phyloP scores from a whole-genome alignment of 1,139 yeast species.

The Zhuliangozyma blackwelliae region DNA sequence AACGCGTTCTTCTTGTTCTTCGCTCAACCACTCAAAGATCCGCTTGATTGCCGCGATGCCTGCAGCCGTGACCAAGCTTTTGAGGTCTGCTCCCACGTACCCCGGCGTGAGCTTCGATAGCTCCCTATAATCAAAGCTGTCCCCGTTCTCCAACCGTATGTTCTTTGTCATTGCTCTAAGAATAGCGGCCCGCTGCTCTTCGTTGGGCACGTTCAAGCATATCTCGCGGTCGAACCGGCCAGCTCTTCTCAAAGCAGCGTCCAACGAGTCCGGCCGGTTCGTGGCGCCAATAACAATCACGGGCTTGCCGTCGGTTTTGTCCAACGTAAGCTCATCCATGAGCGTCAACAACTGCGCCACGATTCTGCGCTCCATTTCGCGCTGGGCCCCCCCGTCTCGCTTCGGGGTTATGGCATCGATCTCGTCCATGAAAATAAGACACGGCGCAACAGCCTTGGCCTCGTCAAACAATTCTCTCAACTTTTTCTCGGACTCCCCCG shows the following conservation, averaged over 20 bases:
- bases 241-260: slow-evolving; percentile 45
- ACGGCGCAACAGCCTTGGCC: slow-evolving; percentile 86
- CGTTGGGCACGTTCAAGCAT: slow-evolving; percentile 85
- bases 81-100: slow-evolving; percentile 95
- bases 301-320: slow-evolving; percentile 87
- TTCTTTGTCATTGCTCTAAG: slow-evolving; percentile 66
- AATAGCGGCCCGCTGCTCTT: slow-evolving; percentile 73
- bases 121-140: slow-evolving; percentile 57
- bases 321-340: slow-evolving; percentile 76
- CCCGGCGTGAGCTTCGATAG: slow-evolving; percentile 96
- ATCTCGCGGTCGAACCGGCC: slow-evolving; percentile 49
- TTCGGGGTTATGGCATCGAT: slow-evolving; percentile 98
- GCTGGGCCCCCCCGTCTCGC: slow-evolving; percentile 90
- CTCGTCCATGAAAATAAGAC: slow-evolving; percentile 88
- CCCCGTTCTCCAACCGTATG: slow-evolving; percentile 60
- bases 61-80: slow-evolving; percentile 91
- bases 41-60: slow-evolving; percentile 93
- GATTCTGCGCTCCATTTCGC: slow-evolving; percentile 97
- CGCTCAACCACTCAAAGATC: slow-evolving; percentile 57
- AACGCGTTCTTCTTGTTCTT: slow-evolving; percentile 24
- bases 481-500: slow-evolving; percentile 97
- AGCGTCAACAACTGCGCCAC: slow-evolving; percentile 93
- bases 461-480: slow-evolving; percentile 90
- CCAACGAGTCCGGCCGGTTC: slow-evolving; percentile 46
- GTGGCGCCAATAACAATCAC: slow-evolving; percentile 57